Percentiles rank a stretch among this genome's conserved stretches.
Conservation (phyloP, 1,139 yeast species). For the Blastobotrys arbuscula region DNA sequence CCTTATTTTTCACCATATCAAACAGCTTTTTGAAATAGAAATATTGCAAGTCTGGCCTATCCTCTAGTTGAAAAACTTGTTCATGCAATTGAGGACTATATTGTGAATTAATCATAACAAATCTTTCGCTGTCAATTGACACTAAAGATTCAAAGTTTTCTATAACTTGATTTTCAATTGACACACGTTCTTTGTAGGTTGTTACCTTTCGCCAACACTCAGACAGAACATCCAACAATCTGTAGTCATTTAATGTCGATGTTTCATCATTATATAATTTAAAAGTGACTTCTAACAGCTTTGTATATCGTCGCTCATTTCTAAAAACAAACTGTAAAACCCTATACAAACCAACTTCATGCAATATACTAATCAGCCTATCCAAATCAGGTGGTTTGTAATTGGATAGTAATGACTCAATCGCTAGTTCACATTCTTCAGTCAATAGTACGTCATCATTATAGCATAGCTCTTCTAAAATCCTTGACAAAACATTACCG, state of each 20-base stretch:
- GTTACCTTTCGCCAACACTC: conserved; percentile 26
- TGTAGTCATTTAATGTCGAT: conserved; percentile 15
- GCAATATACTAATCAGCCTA: conserved; percentile 46
- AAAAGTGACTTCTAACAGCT: conserved; percentile 44
- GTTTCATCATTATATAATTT: conserved; percentile 19
- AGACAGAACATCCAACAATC: conserved; percentile 26
- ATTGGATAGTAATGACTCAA: conserved; percentile 58
- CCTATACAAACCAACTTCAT: conserved; percentile 48
- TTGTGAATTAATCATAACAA: conserved; percentile 21
- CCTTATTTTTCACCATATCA: conserved; percentile 16
- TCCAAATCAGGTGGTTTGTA: conserved; percentile 51
- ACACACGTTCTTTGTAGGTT: conserved; percentile 19
- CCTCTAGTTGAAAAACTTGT: conserved; percentile 19
- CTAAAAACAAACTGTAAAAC: conserved; percentile 57
- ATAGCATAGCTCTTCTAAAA: conserved; percentile 50
- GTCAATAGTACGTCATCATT: conserved; percentile 34
- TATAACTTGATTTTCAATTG: conserved; percentile 19
- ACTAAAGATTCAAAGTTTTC: conserved; percentile 22
- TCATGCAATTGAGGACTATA: conserved; percentile 27
- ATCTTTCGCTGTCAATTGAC: conserved; percentile 18
- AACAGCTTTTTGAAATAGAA: conserved; percentile 24
- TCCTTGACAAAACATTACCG: conserved; percentile 46
- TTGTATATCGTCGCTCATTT: conserved; percentile 47
- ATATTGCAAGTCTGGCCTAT: conserved; percentile 21
- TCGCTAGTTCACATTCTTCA: conserved; percentile 66